These are phyloP conservation scores for Nitzschia inconspicua DNA, from an alignment of 108 stramenopile species.

Conservation along the genomic window DNA sequence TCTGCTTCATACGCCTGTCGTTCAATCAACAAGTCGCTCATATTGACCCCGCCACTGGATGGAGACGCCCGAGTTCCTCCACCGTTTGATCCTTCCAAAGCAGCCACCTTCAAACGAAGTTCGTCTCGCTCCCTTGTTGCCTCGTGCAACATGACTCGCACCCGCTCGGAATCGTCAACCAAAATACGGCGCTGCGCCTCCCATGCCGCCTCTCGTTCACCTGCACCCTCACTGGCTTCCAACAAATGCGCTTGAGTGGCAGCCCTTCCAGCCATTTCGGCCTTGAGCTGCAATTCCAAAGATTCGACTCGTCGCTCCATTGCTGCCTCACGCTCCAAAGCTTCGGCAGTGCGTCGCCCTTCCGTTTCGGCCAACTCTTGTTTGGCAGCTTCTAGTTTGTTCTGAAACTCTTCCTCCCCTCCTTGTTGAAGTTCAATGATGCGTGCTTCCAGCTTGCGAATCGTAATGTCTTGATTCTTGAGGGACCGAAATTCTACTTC, in stretches of 20 bases:
- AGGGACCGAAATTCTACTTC: slow-evolving; percentile 85
- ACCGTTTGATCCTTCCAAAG: slow-evolving; percentile 30
- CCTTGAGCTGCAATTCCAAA: slow-evolving; percentile 77
- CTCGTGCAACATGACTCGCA: slow-evolving; percentile 65
- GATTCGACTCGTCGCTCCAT: slow-evolving; percentile 69
- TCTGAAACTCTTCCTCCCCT: slow-evolving; percentile 64
- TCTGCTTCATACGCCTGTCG: slow-evolving; percentile 88
- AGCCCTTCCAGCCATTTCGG: slow-evolving; percentile 79
- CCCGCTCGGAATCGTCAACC: slow-evolving; percentile 76
- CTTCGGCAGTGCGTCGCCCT: slow-evolving; percentile 79
- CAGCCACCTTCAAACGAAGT: slow-evolving; percentile 64
- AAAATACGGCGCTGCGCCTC: slow-evolving; percentile 83
- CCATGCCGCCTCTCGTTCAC: slow-evolving; percentile 85
- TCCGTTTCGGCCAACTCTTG: slow-evolving; percentile 80
- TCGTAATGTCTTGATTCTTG: slow-evolving; percentile 93
- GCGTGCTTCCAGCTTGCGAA: slow-evolving; percentile 77
- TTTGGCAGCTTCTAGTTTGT: slow-evolving; percentile 68
- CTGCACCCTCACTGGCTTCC: slow-evolving; percentile 74
- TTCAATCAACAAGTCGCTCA: slow-evolving; percentile 72
- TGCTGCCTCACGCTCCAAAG: slow-evolving; percentile 81
- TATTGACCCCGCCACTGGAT: slow-evolving; percentile 40
- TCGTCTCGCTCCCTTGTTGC: slow-evolving; percentile 71
- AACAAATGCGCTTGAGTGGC: slow-evolving; percentile 74
- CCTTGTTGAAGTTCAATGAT: slow-evolving; percentile 68
- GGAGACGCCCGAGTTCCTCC: slow-evolving; percentile 18